These are phyloP conservation scores for Tolypocladium inflatum DNA, from an alignment of 2,329 filamentous ascomycete genomes.

Conservation along the genomic window DNA sequence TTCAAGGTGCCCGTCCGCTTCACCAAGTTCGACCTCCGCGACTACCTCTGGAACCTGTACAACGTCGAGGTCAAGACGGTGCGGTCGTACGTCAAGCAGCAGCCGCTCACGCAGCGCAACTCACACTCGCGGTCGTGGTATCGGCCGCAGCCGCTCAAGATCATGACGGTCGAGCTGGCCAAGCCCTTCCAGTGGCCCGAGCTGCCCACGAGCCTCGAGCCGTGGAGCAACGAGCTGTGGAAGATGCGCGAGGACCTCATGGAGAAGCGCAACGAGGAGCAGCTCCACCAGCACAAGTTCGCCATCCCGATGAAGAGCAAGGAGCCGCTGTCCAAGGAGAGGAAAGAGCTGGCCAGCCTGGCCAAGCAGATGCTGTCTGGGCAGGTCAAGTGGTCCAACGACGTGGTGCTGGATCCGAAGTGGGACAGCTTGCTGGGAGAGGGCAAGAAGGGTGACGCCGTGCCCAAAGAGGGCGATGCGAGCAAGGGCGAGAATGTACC, in stretches of 20 bases:
- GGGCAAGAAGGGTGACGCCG: slow-evolving; percentile 10
- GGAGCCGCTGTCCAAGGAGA: slow-evolving; percentile 28
- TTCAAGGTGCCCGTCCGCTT: slow-evolving; percentile 88
- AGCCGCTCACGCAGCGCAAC: slow-evolving; percentile 41
- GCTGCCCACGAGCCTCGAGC: slow-evolving; percentile 48
- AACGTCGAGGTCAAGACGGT: slow-evolving; percentile 62
- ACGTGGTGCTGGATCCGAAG: slow-evolving; percentile 33
- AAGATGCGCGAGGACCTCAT: slow-evolving; percentile 40
- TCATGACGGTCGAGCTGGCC: slow-evolving; percentile 88
- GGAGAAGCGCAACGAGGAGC: slow-evolving; percentile 26
- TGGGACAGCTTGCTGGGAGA: slow-evolving; percentile 28
- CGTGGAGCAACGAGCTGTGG: slow-evolving; percentile 57
- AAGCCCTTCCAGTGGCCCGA: slow-evolving; percentile 84
- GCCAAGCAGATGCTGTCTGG: slow-evolving; percentile 54
- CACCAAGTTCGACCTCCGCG: slow-evolving; percentile 92
- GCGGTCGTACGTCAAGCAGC: slow-evolving; percentile 67
- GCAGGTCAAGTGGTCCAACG: slow-evolving; percentile 50
- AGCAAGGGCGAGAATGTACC: background rate
- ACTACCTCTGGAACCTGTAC: slow-evolving; percentile 88
- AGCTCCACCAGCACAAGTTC: slow-evolving; percentile 20
- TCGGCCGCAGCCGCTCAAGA: slow-evolving; percentile 68
- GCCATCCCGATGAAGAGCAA: slow-evolving; percentile 31
- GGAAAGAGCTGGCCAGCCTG: slow-evolving; percentile 47
- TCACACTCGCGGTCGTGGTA: slow-evolving; percentile 47
- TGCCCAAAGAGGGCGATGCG: slow-evolving; percentile 8